A percentile compares a stretch with the other conserved stretches of the same genome.
Conservation (phyloP, 192 early-diverging fungal genomes). For the Coemansia sp. region DNA sequence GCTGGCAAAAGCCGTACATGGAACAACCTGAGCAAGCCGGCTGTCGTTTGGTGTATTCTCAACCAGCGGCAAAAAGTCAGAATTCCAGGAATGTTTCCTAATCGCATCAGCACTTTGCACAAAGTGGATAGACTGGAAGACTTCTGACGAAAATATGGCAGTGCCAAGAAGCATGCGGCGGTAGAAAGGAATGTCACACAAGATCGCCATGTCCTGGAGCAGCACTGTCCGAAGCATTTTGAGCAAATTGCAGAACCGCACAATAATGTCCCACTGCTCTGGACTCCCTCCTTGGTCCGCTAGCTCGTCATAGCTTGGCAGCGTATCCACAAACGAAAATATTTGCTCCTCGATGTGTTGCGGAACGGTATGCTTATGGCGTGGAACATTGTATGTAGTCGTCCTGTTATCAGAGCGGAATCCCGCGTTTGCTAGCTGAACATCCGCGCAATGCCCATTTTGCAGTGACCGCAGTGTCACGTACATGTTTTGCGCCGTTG, state of each 20-base stretch:
- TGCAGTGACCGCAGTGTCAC: slow-evolving; percentile 21
- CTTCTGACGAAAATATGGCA: slow-evolving; percentile 16
- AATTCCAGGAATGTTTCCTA: slow-evolving; percentile 14
- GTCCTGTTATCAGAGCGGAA: neutral
- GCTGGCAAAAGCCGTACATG: neutral
- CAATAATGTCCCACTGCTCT: slow-evolving; percentile 12
- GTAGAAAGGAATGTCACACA: slow-evolving; percentile 40
- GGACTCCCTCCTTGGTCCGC: neutral
- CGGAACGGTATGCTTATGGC: slow-evolving; percentile 7
- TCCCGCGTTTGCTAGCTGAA: slow-evolving; percentile 30
- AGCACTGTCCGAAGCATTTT: slow-evolving; percentile 31
- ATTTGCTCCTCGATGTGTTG: slow-evolving; percentile 13
- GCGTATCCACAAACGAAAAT: slow-evolving; percentile 43
- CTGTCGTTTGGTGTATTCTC: slow-evolving; percentile 4
- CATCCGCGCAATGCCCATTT: slow-evolving; percentile 12
- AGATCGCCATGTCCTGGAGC: slow-evolving; percentile 36
- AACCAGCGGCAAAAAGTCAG: slow-evolving; percentile 24
- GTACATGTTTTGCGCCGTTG: slow-evolving; percentile 15
- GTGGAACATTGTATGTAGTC: slow-evolving; percentile 9
- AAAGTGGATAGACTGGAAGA: slow-evolving; percentile 24
- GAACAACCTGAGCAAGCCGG: slow-evolving; percentile 9
- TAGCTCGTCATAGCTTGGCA: slow-evolving; percentile 15
- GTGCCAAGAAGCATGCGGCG: slow-evolving; percentile 35
- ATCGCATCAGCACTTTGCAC: slow-evolving; percentile 10
- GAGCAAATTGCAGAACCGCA: slow-evolving; percentile 38